Evolutionary conservation across 495 filamentous ascomycete species (phyloP), one percentile per base, ranked within the genome.

Genomic region (Cudoniella acicularis): DNA sequence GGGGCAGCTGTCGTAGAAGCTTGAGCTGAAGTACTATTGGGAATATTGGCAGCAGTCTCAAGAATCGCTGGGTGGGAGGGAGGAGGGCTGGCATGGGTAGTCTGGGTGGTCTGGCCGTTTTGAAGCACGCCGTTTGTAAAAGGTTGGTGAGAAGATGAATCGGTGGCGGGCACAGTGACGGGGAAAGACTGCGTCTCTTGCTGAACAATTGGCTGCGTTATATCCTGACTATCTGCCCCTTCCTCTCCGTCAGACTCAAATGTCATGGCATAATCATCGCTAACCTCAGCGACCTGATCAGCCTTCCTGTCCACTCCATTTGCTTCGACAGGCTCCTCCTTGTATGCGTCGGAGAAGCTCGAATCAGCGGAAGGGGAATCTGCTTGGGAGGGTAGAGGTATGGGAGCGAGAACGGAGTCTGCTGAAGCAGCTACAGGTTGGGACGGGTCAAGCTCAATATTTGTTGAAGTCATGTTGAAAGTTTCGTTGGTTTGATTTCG

Each of bases 401-500:
- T 22, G 26, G 52, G 49, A 17, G 49, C 26, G 30, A 26, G 1
- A 30, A 18, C 40, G 25, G 51, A 10, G 16, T 47, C 52, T 30
- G 52, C 41, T 23, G 53, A 40, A 16, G 47, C 48, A 53, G 47
- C 40, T 27, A 46, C 21, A 49, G 56, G 26, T 26, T 54, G 52
- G 8, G 55, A 16, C 10, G 43, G 25, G 21, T 30, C 25, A 23
- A 52, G n/a, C n/a, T 57, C 67, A 67, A 74, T 70, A 65, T 80
- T 73, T 9, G 82, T 79, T 18, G 84, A 77, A 23, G 83, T 86
- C 67, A 87, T 83, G 72, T 88, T 85, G 75, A 88, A 88, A 61
- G 80, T 68, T 46, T 85, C 84, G 72, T 90, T 86, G 79, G 83
- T 89, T 71, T 88, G 85, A 64, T 86, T 86, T 64, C 86, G 77